Evolutionary conservation across 345 rosid genomes (phyloP), one percentile per base, ranked within the genome.

Genomic region (Moricandia moricandioides): DNA sequence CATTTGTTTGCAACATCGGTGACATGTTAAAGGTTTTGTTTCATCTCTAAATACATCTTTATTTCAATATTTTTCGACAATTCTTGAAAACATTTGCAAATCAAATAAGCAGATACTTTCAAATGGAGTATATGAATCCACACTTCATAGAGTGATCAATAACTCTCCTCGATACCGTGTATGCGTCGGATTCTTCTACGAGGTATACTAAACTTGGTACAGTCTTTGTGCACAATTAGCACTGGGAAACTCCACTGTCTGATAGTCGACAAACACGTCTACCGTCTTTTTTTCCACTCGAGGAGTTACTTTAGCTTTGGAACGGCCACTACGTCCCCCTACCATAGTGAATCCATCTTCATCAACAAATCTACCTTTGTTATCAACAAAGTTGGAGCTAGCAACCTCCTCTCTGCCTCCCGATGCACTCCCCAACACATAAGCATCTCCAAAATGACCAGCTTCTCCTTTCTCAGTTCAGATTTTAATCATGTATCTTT

Each of bases 1-100:
- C 96, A 14, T 89, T 91, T 73, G 86, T 91, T 24, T 94, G 97
- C 84, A 91, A 88, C 88, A 91, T 94, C 6, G 93, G 98, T 1
- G 95, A 94, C 83, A 94, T 94, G 97, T 76, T 91, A 62, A 87
- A 91, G 98, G 95, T 2, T 21, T 39, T 33, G 47, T 33, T 2
- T 2, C 24, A 6, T 39, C 26, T 2, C 11, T 61, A 11, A 29
- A 72, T n/a, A 57, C 13, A 9, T 18, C 18, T 62, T 3, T 51
- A 12, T 58, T 43, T 63, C 31, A 29, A 29, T 2, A 24, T 1
- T 14, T 62, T 26, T 63, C 12, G 2, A 54, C 0, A 27, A 12
- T 64, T 33, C 8, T 81, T 54, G 72, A 70, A 65, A 26, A 54
- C 56, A 60, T 33, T 63, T 57, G 58, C 2, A 11, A 72, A 65